A percentile compares a stretch with the other conserved stretches of the same genome.
These are phyloP conservation scores for Hygrocybe coccinea DNA, from an alignment of 768 basidiomycete species.

Conservation along the genomic window DNA sequence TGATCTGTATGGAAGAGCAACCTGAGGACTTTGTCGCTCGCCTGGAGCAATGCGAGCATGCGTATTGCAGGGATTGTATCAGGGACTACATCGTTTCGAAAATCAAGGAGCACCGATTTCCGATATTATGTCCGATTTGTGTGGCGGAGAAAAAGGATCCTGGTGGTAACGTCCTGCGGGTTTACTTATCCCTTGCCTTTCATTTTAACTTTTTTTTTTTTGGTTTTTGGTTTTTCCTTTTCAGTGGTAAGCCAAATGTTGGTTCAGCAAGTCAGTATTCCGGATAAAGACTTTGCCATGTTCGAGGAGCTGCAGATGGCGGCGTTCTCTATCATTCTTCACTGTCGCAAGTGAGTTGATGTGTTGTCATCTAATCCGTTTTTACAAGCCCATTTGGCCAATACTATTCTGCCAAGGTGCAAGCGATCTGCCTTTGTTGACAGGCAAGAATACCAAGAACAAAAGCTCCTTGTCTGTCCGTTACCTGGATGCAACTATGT, in stretches of 20 bases:
- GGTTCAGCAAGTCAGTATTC: slow-evolving; percentile 42
- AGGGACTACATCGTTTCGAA: slow-evolving; percentile 31
- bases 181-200: background rate
- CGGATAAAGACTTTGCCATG: slow-evolving; percentile 34
- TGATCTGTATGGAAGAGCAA: slow-evolving; percentile 42
- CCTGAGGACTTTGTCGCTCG: slow-evolving; percentile 41
- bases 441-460: slow-evolving; percentile 35
- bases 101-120: slow-evolving; percentile 44
- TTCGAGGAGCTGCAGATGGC: slow-evolving; percentile 45
- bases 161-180: background rate
- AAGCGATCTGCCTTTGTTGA: slow-evolving; percentile 39
- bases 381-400: background rate
- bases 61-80: slow-evolving; percentile 45
- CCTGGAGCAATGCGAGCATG: slow-evolving; percentile 35
- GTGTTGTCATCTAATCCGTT: background rate
- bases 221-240: background rate
- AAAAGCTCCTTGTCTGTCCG: slow-evolving; percentile 39
- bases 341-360: slow-evolving; percentile 45
- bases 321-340: slow-evolving; percentile 38
- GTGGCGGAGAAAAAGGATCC: slow-evolving; percentile 16
- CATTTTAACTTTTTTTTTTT: no score
- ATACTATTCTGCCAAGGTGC: slow-evolving; percentile 31
- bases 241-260: slow-evolving; percentile 36
- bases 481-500: slow-evolving; percentile 35
- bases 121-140: slow-evolving; percentile 50